These are phyloP conservation scores for Saccharomycopsis javanensis DNA, from an alignment of 805 yeast species.

Conservation along the genomic window DNA sequence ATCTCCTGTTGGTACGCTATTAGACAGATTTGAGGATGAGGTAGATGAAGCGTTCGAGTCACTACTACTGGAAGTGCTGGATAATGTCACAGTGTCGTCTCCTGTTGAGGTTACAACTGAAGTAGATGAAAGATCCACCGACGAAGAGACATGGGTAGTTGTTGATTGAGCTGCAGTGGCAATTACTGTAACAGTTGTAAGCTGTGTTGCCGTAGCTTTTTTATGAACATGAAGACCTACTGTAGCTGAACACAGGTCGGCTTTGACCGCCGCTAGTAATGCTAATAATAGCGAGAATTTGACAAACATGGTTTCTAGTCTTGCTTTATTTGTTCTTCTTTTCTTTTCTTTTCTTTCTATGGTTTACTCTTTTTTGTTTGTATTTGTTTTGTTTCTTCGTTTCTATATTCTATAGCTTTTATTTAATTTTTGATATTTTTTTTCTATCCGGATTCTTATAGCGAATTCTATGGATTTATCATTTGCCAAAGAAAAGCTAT, in stretches of 20 bases:
- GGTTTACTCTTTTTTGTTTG: too few relatives aligned
- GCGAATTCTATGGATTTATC: too few relatives aligned
- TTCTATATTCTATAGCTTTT: too few relatives aligned
- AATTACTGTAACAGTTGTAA: conserved; percentile 29
- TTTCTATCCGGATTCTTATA: too few relatives aligned
- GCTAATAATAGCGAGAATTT: background rate
- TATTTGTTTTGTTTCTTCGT: too few relatives aligned
- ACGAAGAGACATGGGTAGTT: conserved; percentile 22
- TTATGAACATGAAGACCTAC: conserved; percentile 32
- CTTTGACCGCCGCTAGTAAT: background rate
- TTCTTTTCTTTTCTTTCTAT: too few relatives aligned
- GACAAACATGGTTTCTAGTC: background rate
- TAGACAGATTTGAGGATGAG: background rate
- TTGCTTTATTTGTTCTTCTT: background rate
- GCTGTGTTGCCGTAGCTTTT: conserved; percentile 43
- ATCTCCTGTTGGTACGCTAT: conserved; percentile 34
- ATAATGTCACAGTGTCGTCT: conserved; percentile 17
- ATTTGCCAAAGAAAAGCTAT: too few relatives aligned
- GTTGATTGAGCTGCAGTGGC: conserved; percentile 25
- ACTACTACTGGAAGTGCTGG: conserved; percentile 23
- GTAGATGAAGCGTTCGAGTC: conserved; percentile 21
- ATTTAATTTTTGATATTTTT: too few relatives aligned
- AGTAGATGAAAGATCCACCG: conserved; percentile 21
- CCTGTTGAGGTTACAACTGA: background rate
- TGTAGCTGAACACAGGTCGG: conserved; percentile 9